Evolutionary conservation across 345 rosid genomes (phyloP).

Genomic region (Eucalyptus erythrocorys): DNA sequence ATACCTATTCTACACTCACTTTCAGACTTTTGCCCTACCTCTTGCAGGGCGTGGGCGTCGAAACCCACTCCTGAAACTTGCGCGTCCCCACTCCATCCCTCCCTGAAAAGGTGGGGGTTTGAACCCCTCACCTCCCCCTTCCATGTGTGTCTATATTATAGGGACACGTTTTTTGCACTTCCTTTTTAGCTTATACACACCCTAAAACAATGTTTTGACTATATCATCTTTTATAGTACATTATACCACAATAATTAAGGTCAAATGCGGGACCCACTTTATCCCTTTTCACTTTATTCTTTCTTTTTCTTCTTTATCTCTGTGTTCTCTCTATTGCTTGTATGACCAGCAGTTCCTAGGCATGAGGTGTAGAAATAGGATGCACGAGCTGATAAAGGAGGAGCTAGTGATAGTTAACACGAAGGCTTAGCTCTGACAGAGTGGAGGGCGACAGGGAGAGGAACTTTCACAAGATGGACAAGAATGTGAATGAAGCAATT

Average conservation of each 20-base stretch:
- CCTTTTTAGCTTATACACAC: too few species aligned
- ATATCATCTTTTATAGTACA: not conserved
- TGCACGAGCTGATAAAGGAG: not conserved
- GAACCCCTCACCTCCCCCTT: too few species aligned
- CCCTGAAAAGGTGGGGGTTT: too few species aligned
- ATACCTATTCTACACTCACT: too few species aligned
- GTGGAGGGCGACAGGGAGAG: too few species aligned
- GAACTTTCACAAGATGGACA: too few species aligned
- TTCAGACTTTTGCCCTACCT: too few species aligned
- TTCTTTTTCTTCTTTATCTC: not conserved
- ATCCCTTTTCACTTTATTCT: not conserved
- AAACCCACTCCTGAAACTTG: too few species aligned
- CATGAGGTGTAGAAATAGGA: not conserved
- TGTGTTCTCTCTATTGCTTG: not conserved
- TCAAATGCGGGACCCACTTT: not conserved
- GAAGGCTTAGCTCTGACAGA: accelerated
- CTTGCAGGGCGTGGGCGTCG: too few species aligned
- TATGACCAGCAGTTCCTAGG: accelerated
- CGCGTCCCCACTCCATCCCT: too few species aligned
- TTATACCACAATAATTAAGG: not conserved
- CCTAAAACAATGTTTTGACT: too few species aligned
- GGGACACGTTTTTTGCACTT: accelerated
- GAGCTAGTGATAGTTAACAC: not conserved
- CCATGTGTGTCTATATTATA: accelerated
- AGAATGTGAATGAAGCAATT: too few species aligned